These are phyloP conservation scores for Calocera viscosa DNA, from an alignment of 768 basidiomycete species.

Conservation along the genomic window DNA sequence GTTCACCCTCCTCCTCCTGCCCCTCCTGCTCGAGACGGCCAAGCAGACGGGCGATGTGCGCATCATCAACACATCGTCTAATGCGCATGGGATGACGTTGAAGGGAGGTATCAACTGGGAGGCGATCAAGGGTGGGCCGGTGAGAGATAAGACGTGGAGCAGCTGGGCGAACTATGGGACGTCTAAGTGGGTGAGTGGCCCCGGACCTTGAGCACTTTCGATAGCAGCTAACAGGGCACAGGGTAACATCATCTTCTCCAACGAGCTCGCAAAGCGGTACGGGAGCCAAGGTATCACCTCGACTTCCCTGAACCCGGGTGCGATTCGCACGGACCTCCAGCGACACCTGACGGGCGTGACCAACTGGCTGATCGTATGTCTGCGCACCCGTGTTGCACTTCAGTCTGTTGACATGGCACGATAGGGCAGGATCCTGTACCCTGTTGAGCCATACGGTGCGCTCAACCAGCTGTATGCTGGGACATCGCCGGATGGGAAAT, in stretches of 20 bases:
- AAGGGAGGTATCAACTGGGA: constrained; percentile 2
- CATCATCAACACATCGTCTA: constrained; percentile 38
- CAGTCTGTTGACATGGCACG: background rate
- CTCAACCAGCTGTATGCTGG: constrained; percentile 13
- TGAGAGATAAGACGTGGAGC: background rate
- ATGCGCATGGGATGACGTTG: constrained; percentile 26
- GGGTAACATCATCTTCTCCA: constrained; percentile 18
- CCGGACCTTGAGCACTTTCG: background rate
- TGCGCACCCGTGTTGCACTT: background rate
- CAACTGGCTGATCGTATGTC: constrained; percentile 11
- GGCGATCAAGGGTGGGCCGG: background rate
- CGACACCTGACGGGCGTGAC: constrained; percentile 6
- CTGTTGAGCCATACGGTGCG: constrained; percentile 7
- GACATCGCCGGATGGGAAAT: constrained; percentile 9
- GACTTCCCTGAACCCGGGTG: constrained; percentile 19
- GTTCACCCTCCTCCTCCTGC: constrained; percentile 44
- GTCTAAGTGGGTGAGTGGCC: background rate
- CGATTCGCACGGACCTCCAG: constrained; percentile 16
- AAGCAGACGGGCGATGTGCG: constrained; percentile 33
- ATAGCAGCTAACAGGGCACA: background rate
- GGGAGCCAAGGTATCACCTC: constrained; percentile 15
- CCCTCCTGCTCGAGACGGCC: constrained; percentile 35
- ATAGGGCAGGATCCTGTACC: background rate
- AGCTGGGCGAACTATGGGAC: background rate
- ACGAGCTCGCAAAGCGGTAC: constrained; percentile 15